Evolutionary conservation across 805 yeast species (phyloP), one percentile per base, ranked within the genome.

Genomic region (Ogataea paraovalis): DNA sequence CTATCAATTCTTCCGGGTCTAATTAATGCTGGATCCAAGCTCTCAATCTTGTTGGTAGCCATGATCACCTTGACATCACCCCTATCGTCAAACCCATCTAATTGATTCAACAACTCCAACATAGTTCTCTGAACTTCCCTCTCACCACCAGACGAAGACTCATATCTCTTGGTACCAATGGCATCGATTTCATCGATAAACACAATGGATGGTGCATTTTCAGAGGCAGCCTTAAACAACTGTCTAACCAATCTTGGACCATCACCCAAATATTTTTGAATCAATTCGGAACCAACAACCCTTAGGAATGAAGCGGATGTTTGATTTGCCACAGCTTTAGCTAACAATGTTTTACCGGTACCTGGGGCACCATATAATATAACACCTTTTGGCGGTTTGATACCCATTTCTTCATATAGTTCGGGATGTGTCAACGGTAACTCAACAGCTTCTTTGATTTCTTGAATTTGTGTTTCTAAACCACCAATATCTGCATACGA

Each of bases 171-270:
- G n/a, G 96, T 87, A 69, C 99, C 99, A 65, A 94, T 94, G 40
- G 99, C 98, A 70, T 94, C 99, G 63, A 94, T 92, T 73, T 94
- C 99, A 72, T 94, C 99, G 56, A 94, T 94, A 63, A 94, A 94
- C 33, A 94, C 97, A 71, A 94, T 94, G n/a, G 96, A 84, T 34
- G 99, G 99, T 0, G 99, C 97, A 67, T 90, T 85, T 55, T 94
- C 99, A 22, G 91, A 94, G 2, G 99, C 99, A 42, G 90, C 87
- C 69, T 91, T 95, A 77, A 94, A 94, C 50, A 94, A 82, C 61
- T 95, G 97, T 65, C 99, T 78, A 66, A 89, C 83, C 59, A 94
- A 77, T 58, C 97, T 80, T 46, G 99, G 98, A 49, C 99, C 99
- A 67, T 94, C 99, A 65, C 99, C 99, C 27, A 95, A 74, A 64